Percentiles rank a stretch among this genome's conserved stretches.
Conservation (phyloP, 2,329 filamentous ascomycete species). For the Cephalotrichum gorgonifer region DNA sequence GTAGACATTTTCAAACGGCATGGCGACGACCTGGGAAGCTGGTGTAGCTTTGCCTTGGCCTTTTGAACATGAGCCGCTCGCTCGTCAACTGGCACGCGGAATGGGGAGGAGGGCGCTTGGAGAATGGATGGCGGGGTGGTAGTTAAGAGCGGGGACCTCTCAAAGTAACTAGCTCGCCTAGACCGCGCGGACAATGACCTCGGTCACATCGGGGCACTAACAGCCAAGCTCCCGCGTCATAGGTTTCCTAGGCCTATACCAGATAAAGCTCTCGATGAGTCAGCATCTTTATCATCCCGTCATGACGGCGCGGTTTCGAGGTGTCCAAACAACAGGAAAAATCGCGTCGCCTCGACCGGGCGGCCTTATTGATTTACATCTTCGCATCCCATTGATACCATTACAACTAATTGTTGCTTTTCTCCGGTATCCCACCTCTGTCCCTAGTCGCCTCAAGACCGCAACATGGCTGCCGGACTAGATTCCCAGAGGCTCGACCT, state of each 20-base stretch:
- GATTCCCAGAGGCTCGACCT: constrained; percentile 37
- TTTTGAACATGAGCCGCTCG: neutral
- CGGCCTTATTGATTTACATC: too few species aligned
- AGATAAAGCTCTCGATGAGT: neutral
- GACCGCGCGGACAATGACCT: neutral
- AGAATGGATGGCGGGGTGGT: neutral
- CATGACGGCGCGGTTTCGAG: neutral
- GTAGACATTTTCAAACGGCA: constrained; percentile 67
- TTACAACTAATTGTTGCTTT: too few species aligned
- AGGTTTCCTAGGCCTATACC: neutral
- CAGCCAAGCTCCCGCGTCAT: neutral
- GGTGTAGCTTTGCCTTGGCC: neutral
- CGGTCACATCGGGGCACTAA: neutral
- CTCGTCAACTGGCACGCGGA: neutral
- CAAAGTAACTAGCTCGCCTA: neutral
- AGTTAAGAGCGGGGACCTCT: neutral
- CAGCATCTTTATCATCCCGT: neutral
- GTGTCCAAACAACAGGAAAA: neutral
- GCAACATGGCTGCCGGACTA: constrained; percentile 31
- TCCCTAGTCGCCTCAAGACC: too few species aligned
- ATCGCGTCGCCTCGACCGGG: neutral
- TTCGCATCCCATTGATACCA: too few species aligned
- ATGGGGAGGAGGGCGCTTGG: neutral
- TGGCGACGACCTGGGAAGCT: constrained; percentile 12
- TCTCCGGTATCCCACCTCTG: too few species aligned